Evolutionary conservation across 441 rosid genomes (phyloP), one percentile per base, ranked within the genome.

Genomic region (Rhodomyrtus psidioides): DNA sequence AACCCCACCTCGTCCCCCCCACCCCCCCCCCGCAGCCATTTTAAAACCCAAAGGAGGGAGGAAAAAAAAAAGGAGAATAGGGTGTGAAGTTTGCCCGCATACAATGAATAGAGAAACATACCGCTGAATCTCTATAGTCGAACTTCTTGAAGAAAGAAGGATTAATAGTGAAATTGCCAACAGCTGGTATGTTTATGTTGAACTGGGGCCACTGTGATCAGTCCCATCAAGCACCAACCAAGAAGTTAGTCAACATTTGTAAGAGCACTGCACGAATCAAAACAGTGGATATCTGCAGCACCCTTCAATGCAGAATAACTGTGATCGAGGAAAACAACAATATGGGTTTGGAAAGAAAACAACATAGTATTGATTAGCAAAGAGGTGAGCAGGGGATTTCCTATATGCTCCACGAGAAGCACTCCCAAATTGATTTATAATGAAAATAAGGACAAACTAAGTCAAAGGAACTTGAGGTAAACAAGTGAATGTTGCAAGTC

Each of bases 71-170:
- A 21, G 9, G 62, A 85, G 56, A 9, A 86, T 56, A 4, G n/a
- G n/a, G n/a, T 49, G 34, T 19, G 10, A 34, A 65, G 79, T 39
- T 39, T 42, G 49, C 15, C 49, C 0, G 9, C 44, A 53, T 24
- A 55, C 76, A 53, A 60, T 39, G 44, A 86, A 53, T 44, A 55
- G 58, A 75, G 86, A 88, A 85, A 85, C 55, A 34, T 93, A 96
- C 99, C 91, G 86, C 83, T n/a, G 98, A 93, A 89, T 85, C 85
- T 62, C 92, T 91, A 89, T 92, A 96, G 89, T 97, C 94, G 57
- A 97, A 95, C 90, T 94, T 97, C 92, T 89, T 93, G 94, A 97
- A 96, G 90, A 96, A 95, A 24, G 94, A 87, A 26, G 96, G 89
- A 91, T 92, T 93, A 89, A 97, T 91, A 82, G 90, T 92, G 91